Evolutionary conservation across 2,329 filamentous ascomycete genomes (phyloP).

Genomic region (Talaromyces verruculosus): DNA sequence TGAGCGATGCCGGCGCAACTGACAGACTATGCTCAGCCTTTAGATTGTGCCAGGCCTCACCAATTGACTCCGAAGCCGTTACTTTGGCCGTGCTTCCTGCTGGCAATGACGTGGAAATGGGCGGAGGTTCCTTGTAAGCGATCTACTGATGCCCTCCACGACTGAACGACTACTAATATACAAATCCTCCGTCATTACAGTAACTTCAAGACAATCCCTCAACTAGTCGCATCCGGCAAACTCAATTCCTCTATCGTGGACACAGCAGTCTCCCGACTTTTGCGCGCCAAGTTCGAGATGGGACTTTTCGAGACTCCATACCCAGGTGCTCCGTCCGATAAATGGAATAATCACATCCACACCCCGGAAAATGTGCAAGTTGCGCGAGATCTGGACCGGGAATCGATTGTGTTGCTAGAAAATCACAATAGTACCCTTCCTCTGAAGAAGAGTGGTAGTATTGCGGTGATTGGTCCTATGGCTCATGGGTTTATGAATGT

Average conservation of each 20-base stretch:
- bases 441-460: slow-evolving; percentile 62
- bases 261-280: slow-evolving; percentile 63
- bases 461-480: slow-evolving; percentile 75
- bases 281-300: slow-evolving; percentile 67
- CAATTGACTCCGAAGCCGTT: slow-evolving; percentile 65
- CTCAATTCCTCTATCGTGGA: slow-evolving; percentile 62
- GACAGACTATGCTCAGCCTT: slow-evolving; percentile 66
- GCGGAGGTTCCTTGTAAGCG: slow-evolving; percentile 63
- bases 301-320: slow-evolving; percentile 73
- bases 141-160: not conserved
- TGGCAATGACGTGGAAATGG: slow-evolving; percentile 74
- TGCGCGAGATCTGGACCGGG: slow-evolving; percentile 63
- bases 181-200: slow-evolving; percentile 25
- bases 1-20: slow-evolving; percentile 68
- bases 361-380: slow-evolving; percentile 59
- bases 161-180: not conserved
- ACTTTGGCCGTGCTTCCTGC: slow-evolving; percentile 64
- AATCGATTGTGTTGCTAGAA: slow-evolving; percentile 62
- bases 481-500: slow-evolving; percentile 69
- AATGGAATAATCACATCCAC: slow-evolving; percentile 62
- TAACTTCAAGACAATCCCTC: slow-evolving; percentile 66
- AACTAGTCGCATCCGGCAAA: slow-evolving; percentile 61
- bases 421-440: slow-evolving; percentile 57
- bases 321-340: slow-evolving; percentile 55
- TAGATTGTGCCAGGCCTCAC: slow-evolving; percentile 60